These are phyloP conservation scores for Letharia lupina DNA, from an alignment of 495 filamentous ascomycete species.

Conservation along the genomic window DNA sequence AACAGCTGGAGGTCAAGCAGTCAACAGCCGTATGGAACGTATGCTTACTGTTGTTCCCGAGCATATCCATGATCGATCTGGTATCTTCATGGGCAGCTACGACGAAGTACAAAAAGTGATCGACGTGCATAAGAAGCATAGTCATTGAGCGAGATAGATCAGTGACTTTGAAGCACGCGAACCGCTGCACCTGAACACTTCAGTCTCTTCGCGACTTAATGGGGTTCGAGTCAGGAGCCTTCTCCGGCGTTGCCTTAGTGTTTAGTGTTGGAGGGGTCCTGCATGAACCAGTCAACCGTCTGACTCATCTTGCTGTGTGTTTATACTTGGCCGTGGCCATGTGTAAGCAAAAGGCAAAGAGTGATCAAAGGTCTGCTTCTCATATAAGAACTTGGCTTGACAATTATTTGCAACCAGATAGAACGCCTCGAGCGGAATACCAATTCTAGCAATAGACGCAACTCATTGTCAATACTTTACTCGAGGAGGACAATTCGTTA, in stretches of 20 bases:
- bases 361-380: not conserved
- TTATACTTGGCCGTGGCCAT: not conserved
- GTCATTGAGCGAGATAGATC: conserved; percentile 3
- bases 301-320: not conserved
- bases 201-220: not conserved
- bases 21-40: conserved; percentile 79
- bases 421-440: not conserved
- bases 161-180: not conserved
- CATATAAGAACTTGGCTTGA: not conserved
- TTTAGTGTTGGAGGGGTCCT: not conserved
- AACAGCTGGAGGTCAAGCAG: conserved; percentile 79
- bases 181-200: not conserved
- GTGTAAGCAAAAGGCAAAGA: not conserved
- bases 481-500: not conserved
- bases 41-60: conserved; percentile 87
- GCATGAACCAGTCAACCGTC: not conserved
- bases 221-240: not conserved
- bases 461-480: not conserved
- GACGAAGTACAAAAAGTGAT: conserved; percentile 96
- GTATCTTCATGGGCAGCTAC: conserved; percentile 91
- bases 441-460: not conserved
- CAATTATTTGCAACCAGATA: not conserved
- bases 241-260: not conserved
- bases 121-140: conserved; percentile 48
- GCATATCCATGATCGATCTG: conserved; percentile 89